Percentiles rank a stretch among this genome's conserved stretches.
Evolutionary conservation across 2,329 filamentous ascomycete species (phyloP).

Genomic region (Coleophoma eucalyptorum): DNA sequence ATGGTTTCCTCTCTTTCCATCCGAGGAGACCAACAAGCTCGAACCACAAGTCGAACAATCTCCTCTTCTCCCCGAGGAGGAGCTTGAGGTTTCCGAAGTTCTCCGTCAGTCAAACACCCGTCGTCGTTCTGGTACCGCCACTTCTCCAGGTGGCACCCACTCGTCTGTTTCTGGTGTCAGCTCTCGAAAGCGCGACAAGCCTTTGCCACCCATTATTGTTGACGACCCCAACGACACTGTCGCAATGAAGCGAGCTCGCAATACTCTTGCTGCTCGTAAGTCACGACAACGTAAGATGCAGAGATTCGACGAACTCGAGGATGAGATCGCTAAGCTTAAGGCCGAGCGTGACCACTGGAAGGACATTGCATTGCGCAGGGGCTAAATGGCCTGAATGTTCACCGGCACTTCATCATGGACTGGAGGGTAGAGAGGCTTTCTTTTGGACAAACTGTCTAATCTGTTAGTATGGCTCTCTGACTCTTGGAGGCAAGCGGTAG

Average conservation of each 20-base stretch:
- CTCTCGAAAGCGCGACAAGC: constrained; percentile 75
- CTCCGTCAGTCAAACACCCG: constrained; percentile 32
- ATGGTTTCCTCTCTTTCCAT: constrained; percentile 75
- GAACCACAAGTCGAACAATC: constrained; percentile 22
- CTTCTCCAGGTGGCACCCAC: constrained; percentile 46
- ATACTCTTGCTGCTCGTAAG: constrained; percentile 90
- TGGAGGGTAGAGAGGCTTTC: constrained; percentile 24
- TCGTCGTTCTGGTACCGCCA: constrained; percentile 33
- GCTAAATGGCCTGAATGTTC: constrained; percentile 14
- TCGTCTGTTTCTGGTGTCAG: constrained; percentile 68
- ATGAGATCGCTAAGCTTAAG: constrained; percentile 65
- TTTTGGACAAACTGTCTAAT: neutral
- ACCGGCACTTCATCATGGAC: constrained; percentile 26
- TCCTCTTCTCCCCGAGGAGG: constrained; percentile 33
- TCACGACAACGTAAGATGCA: constrained; percentile 83
- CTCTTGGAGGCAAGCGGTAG: constrained; percentile 24
- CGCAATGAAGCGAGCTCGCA: constrained; percentile 91
- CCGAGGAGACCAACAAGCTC: constrained; percentile 28
- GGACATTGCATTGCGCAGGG: constrained; percentile 25
- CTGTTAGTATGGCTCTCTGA: neutral
- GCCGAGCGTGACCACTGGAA: constrained; percentile 65
- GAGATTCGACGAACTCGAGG: constrained; percentile 71
- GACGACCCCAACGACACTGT: constrained; percentile 69
- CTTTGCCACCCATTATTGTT: constrained; percentile 72
- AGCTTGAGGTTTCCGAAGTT: constrained; percentile 42